Evolutionary conservation across 2,329 filamentous ascomycete genomes (phyloP).

Genomic region (Fusarium protoensiforme): DNA sequence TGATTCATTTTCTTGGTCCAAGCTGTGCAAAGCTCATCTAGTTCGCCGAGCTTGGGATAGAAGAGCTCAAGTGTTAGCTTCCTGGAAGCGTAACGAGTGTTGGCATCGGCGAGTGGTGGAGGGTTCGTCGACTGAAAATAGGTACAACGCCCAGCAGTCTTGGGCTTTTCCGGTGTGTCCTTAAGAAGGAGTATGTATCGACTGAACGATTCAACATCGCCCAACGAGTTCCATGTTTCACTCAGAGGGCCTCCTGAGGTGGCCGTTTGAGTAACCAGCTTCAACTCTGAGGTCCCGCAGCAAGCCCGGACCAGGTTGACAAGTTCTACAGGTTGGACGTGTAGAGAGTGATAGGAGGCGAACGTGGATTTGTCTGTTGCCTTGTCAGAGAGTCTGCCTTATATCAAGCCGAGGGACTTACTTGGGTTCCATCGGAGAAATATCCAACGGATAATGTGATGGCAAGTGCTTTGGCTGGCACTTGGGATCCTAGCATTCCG

Average conservation of each 20-base stretch:
- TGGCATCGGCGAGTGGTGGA: constrained; percentile 44
- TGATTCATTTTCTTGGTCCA: constrained; percentile 60
- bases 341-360: constrained; percentile 71
- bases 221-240: constrained; percentile 59
- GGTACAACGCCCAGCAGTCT: background rate
- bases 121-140: constrained; percentile 11
- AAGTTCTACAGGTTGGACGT: constrained; percentile 73
- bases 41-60: constrained; percentile 62
- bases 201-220: constrained; percentile 56
- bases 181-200: constrained; percentile 68
- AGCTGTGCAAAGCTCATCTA: constrained; percentile 57
- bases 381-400: background rate
- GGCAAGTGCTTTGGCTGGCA: constrained; percentile 73
- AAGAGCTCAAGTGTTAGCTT: constrained; percentile 66
- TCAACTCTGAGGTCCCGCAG: constrained; percentile 62
- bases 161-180: constrained; percentile 13
- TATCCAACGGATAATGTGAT: constrained; percentile 83
- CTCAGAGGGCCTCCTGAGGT: constrained; percentile 60
- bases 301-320: constrained; percentile 76
- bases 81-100: constrained; percentile 54
- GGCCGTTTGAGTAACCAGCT: constrained; percentile 45
- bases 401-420: constrained; percentile 53
- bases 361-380: constrained; percentile 74
- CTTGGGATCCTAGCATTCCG: constrained; percentile 76
- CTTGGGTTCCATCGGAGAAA: constrained; percentile 85